Evolutionary conservation across 2,329 filamentous ascomycete genomes (phyloP).

Genomic region (Aspergillaceae sp.): DNA sequence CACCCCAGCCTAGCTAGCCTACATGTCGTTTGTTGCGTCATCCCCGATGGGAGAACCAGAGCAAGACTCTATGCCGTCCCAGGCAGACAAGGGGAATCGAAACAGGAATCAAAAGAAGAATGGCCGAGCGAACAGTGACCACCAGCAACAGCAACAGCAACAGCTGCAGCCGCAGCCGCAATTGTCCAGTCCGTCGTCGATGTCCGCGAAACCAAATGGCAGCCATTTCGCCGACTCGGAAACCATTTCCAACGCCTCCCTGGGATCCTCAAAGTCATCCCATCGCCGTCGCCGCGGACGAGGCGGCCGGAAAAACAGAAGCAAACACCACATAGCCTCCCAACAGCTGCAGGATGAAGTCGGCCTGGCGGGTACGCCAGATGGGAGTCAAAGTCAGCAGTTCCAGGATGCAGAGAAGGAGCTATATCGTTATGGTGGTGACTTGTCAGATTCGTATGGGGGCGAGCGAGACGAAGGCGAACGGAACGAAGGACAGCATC

Average conservation of each 20-base stretch:
- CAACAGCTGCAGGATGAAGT: background rate
- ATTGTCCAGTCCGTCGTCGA: background rate
- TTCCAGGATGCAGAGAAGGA: background rate
- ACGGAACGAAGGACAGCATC: background rate
- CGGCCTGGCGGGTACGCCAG: background rate
- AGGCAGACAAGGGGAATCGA: background rate
- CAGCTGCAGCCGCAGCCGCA: background rate
- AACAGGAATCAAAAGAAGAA: background rate
- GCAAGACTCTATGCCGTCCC: background rate
- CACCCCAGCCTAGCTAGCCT: background rate
- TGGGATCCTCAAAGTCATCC: background rate
- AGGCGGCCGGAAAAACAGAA: background rate
- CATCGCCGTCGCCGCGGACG: background rate
- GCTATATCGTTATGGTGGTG: background rate
- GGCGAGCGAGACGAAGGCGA: background rate
- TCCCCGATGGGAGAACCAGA: background rate
- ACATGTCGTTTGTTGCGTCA: background rate
- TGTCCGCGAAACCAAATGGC: background rate
- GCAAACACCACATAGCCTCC: background rate
- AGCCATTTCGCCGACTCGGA: background rate
- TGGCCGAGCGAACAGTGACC: background rate
- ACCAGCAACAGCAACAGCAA: background rate
- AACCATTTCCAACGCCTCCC: background rate
- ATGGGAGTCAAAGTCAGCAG: background rate
- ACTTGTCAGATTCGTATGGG: background rate